phyloP scores from a whole-genome alignment of 306 rosid species.

The Cicer cuneatum region DNA sequence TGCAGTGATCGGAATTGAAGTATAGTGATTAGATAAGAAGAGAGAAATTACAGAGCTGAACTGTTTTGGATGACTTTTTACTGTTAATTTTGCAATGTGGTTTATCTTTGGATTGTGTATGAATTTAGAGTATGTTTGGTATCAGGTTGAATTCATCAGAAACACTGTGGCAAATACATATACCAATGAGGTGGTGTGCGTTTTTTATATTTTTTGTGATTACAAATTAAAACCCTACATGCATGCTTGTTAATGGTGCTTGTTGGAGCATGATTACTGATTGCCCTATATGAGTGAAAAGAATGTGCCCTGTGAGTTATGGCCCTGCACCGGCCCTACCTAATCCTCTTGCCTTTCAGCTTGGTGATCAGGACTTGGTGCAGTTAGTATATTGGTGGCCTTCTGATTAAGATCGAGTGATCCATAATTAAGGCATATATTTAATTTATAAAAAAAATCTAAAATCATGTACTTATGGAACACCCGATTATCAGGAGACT shows the following conservation, averaged over 20 bases:
- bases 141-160: no score
- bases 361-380: not conserved
- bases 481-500: no score
- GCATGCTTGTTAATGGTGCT: constrained; percentile 20
- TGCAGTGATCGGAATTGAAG: constrained; percentile 21
- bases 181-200: not conserved
- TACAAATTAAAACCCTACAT: constrained; percentile 7
- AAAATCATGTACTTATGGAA: no score
- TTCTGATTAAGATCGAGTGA: no score
- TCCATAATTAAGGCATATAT: no score
- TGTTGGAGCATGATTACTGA: not conserved
- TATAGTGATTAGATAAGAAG: constrained; percentile 17
- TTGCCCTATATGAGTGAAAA: not conserved
- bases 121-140: not conserved
- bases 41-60: constrained; percentile 14
- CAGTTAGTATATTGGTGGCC: no score
- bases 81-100: not conserved
- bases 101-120: not conserved
- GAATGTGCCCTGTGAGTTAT: not conserved
- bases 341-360: not conserved
- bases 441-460: no score
- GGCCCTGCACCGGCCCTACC: not conserved
- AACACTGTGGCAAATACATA: no score
- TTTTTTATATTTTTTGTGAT: constrained; percentile 16
- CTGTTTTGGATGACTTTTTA: constrained; percentile 1